A percentile compares a stretch with the other conserved stretches of the same genome.
Evolutionary conservation across 2,329 filamentous ascomycete genomes (phyloP).

Genomic region (Penicillium brasilianum): DNA sequence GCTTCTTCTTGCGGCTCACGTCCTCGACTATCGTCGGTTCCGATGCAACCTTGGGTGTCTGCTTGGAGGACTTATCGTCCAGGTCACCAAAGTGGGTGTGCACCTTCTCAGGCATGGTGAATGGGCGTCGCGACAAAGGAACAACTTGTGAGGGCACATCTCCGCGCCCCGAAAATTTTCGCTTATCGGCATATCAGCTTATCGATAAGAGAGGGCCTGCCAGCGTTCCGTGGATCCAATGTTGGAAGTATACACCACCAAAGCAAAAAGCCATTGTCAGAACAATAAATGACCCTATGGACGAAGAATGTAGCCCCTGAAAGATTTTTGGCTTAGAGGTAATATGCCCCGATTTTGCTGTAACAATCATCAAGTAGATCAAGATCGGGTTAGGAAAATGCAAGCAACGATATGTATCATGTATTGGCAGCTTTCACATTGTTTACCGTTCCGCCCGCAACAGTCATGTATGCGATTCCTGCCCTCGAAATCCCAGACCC

Average conservation of each 20-base stretch:
- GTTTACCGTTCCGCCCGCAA: neutral
- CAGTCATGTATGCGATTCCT: neutral
- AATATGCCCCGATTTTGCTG: too few species aligned
- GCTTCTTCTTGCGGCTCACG: slow-evolving; percentile 31
- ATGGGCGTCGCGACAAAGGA: slow-evolving; percentile 9
- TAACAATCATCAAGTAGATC: too few species aligned
- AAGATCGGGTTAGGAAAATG: too few species aligned
- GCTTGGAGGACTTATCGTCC: slow-evolving; percentile 34
- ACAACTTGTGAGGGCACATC: neutral
- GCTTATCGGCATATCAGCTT: slow-evolving; percentile 28
- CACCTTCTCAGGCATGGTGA: slow-evolving; percentile 50
- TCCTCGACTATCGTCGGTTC: slow-evolving; percentile 16
- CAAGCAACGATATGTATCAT: too few species aligned
- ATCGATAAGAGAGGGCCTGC: slow-evolving; percentile 17
- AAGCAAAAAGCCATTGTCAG: too few species aligned
- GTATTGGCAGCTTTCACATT: neutral
- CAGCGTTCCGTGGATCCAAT: neutral
- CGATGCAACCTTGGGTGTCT: slow-evolving; percentile 15
- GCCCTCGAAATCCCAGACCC: too few species aligned
- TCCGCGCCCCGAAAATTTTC: slow-evolving; percentile 22
- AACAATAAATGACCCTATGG: too few species aligned
- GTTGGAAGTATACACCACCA: neutral
- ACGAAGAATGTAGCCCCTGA: too few species aligned
- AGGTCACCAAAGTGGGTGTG: slow-evolving; percentile 45
- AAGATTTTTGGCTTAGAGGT: too few species aligned